Base-by-base conservation (phyloP, 331 rosid species). In the Pyrus hybrid region DNA sequence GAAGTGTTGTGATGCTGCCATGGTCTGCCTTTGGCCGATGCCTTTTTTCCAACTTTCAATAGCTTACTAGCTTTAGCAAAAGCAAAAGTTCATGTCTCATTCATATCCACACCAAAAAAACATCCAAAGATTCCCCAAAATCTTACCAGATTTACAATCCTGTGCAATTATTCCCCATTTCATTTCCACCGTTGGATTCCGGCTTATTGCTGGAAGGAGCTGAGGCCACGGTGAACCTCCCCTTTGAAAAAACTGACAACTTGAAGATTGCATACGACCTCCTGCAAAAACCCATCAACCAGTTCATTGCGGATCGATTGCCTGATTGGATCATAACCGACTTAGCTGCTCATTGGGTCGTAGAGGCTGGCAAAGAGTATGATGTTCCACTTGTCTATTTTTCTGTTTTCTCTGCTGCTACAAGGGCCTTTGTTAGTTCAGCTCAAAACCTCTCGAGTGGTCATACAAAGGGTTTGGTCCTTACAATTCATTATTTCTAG, bases 51-150 rank as follows among this genome's bases (percentile, higher is more conserved):
- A 83, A 53, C 86, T 87, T 35, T 77, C 83, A 64, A 64, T 79
- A 47, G 79, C 90, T 71, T 75, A n/a, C n/a, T n/a, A n/a, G n/a
- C n/a, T n/a, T n/a, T 88, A 20, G 88, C 90, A 73, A 84, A 73
- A 80, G 41, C 80, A 9, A 82, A 80, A 62, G 81, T 83, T 45
- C 81, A 57, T 66, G 86, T 85, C 17, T 81, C 81, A 41, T 80
- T 66, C 64, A 76, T 85, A 20, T 77, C 92, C 5, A 88, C 92
- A 23, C 89, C 92, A 5, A 80, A 21, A 71, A 85, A 77, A n/a
- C 64, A 57, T 85, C 13, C 70, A 72, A 14, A 79, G 89, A 30
- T 87, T 85, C 58, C 85, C 86, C 5, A 47, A 67, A 77, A 7
- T 85, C 12, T 76, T 85, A 71, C 61, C 85, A 3, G 29, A 8